These are phyloP conservation scores for Irpex sp. DNA, from an alignment of 1,284 basidiomycete genomes.

Conservation along the genomic window DNA sequence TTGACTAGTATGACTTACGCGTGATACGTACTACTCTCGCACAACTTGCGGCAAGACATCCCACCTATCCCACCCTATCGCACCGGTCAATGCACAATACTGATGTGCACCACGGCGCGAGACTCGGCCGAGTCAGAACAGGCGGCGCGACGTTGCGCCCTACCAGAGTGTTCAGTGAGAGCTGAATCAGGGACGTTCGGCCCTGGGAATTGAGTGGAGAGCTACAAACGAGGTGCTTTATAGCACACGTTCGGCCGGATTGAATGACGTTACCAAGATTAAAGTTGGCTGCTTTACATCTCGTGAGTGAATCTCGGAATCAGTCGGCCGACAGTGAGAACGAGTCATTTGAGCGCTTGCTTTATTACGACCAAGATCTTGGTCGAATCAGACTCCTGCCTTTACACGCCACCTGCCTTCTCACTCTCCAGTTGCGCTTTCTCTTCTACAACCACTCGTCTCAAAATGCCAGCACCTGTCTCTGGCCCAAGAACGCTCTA, in stretches of 20 bases:
- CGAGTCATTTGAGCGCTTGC: constrained; percentile 5
- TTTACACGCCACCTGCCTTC: not conserved
- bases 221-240: not conserved
- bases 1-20: too few relatives aligned
- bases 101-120: not conserved
- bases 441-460: constrained; percentile 3
- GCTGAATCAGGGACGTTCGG: not conserved
- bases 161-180: not conserved
- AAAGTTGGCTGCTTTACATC: not conserved
- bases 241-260: not conserved
- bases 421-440: not conserved
- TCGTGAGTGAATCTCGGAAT: not conserved
- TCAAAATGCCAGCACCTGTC: constrained; percentile 52
- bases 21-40: too few relatives aligned
- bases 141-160: not conserved
- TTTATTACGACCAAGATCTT: not conserved
- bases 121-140: not conserved
- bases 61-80: not conserved
- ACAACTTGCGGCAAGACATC: not conserved
- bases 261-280: not conserved
- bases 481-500: constrained; percentile 79
- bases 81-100: not conserved
- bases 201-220: not conserved
- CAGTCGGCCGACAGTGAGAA: constrained; percentile 8
- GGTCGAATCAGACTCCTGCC: not conserved